Base-by-base conservation (phyloP, 768 basidiomycete genomes). In the Artomyces pyxidatus region DNA sequence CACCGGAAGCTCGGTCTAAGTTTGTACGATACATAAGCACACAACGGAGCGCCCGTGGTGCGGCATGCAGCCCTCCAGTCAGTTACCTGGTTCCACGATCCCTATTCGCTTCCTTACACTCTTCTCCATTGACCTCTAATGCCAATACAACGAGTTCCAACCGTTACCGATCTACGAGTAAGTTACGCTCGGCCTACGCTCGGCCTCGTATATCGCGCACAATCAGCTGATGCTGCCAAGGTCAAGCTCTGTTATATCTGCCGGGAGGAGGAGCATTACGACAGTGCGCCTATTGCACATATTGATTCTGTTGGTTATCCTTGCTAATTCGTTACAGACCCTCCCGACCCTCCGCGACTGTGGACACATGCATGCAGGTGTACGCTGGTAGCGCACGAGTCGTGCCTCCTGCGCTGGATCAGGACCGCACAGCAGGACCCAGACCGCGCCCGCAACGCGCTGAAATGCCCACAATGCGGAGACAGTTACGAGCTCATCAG, bases 281-380 rank as follows among this genome's bases (percentile, higher is more conserved):
- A 78, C 42, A 63, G 74, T 68, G 56, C 17, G 62, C 49, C 12
- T 37, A n/a, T 9, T 39, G 25, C 27, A 39, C 9, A 14, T 8
- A 4, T 1, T 25, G 23, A 26, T 11, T 17, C 10, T 11, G 8
- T 6, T 10, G 47, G 19, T 22, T 3, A 29, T 4, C 11, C 48
- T 27, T 26, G 23, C 10, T 32, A 48, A 28, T 27, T 29, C 47
- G 45, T 49, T 38, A 37, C 51, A 78, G 73, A 62, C 32, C 69
- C 68, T 38, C 72, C 72, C 37, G 64, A 70, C 10, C 76, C 78
- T 6, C 75, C 77, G 11, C 68, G 73, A 29, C 62, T 68, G 47
- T 90, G 88, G 86, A 81, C 80, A 0, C 88, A 90, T 57, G 88
- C 88, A 3, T 90, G 88, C 63, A 79, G 68, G 41, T 90, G 88